Evolutionary conservation across 1,139 yeast genomes (phyloP).

Genomic region (Taphrina populina): DNA sequence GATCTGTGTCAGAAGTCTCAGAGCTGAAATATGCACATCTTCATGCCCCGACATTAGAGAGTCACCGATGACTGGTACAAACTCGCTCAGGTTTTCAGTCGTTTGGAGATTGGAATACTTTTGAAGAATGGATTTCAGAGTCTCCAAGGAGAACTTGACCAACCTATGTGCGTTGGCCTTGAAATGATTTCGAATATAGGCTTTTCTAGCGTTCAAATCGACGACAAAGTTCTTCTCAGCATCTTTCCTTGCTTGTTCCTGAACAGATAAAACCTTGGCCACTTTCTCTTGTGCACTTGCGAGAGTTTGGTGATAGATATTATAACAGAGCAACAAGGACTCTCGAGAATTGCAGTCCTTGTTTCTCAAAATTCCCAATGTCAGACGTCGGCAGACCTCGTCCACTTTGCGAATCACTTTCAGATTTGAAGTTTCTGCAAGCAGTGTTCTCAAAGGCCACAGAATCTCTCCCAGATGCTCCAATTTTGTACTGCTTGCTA

Average conservation of each 20-base stretch:
- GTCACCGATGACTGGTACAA: slow-evolving; percentile 67
- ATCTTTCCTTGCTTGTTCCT: slow-evolving; percentile 24
- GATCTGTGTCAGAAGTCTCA: slow-evolving; percentile 54
- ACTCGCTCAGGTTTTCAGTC: slow-evolving; percentile 63
- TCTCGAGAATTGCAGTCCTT: slow-evolving; percentile 59
- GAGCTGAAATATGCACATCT: slow-evolving; percentile 65
- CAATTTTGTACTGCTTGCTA: slow-evolving; percentile 66
- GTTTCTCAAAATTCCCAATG: slow-evolving; percentile 75
- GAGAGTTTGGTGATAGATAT: slow-evolving; percentile 52
- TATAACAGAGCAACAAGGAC: slow-evolving; percentile 70
- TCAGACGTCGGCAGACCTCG: slow-evolving; percentile 71
- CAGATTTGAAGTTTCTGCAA: slow-evolving; percentile 64
- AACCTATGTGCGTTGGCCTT: slow-evolving; percentile 34
- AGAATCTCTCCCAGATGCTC: slow-evolving; percentile 60
- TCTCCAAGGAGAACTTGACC: slow-evolving; percentile 68
- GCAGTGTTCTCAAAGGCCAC: slow-evolving; percentile 62
- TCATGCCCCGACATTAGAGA: slow-evolving; percentile 69
- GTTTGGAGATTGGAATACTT: slow-evolving; percentile 60
- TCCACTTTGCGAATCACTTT: slow-evolving; percentile 74
- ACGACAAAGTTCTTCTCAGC: slow-evolving; percentile 26
- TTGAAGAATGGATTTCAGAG: slow-evolving; percentile 68
- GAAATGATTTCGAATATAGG: slow-evolving; percentile 25
- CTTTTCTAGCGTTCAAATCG: slow-evolving; percentile 29
- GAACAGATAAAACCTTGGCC: slow-evolving; percentile 1
- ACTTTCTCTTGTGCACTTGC: slow-evolving; percentile 8